Percentiles rank a stretch among this genome's conserved stretches.
phyloP scores from a whole-genome alignment of 495 filamentous ascomycete genomes.

The Penicillium daleae region DNA sequence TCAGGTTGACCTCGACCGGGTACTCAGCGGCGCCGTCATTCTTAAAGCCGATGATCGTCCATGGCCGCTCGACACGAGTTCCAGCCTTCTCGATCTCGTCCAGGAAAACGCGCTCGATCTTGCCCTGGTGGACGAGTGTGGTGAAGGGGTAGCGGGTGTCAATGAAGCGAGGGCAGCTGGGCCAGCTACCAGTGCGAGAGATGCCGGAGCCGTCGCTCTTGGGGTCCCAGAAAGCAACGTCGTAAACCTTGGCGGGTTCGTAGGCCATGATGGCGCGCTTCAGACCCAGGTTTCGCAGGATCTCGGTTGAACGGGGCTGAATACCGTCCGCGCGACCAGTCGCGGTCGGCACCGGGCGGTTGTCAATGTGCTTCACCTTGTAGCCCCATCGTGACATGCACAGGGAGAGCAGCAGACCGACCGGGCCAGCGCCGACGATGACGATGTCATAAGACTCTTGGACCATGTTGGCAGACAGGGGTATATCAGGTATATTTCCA shows the following conservation, averaged over 20 bases:
- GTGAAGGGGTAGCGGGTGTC: slow-evolving; percentile 70
- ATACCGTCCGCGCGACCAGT: slow-evolving; percentile 79
- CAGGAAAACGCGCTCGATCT: slow-evolving; percentile 67
- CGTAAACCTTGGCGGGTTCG: slow-evolving; percentile 66
- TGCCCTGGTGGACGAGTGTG: slow-evolving; percentile 65
- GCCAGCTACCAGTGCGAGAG: slow-evolving; percentile 63
- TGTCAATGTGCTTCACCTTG: slow-evolving; percentile 71
- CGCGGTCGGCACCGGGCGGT: slow-evolving; percentile 62
- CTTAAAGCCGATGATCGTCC: slow-evolving; percentile 63
- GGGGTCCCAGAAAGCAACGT: slow-evolving; percentile 71
- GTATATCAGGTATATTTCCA: too few relatives aligned
- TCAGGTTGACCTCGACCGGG: slow-evolving; percentile 70
- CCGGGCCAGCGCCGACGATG: slow-evolving; percentile 89
- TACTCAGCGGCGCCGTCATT: slow-evolving; percentile 61
- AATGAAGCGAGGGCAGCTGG: slow-evolving; percentile 66
- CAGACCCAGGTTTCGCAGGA: slow-evolving; percentile 67
- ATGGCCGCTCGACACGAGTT: slow-evolving; percentile 60
- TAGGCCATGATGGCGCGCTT: slow-evolving; percentile 67
- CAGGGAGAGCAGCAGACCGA: slow-evolving; percentile 82
- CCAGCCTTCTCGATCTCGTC: slow-evolving; percentile 65
- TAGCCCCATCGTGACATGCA: slow-evolving; percentile 73
- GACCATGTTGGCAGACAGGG: slow-evolving; percentile 36
- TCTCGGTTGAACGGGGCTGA: slow-evolving; percentile 70
- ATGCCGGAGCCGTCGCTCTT: slow-evolving; percentile 54
- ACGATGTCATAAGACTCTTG: slow-evolving; percentile 69